Base-by-base conservation (phyloP, 1,284 basidiomycete genomes). In the Cryptococcus sp. region DNA sequence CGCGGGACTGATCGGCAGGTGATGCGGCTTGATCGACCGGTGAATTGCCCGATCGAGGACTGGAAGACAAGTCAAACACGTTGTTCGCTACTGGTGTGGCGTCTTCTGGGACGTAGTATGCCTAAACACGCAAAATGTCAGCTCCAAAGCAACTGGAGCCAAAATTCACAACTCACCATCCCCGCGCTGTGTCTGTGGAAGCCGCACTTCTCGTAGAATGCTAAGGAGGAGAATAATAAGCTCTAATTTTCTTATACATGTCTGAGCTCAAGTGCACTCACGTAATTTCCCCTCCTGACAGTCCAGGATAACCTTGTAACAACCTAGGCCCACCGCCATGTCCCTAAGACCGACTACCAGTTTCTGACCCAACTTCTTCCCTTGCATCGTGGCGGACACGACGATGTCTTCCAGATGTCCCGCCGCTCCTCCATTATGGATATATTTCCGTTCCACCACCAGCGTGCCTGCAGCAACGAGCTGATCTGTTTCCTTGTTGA, bases 341-440 rank as follows among this genome's bases (percentile, higher is more conserved):
- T 83, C 80, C 7, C 87, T 89, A 70, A 98, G 82, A 5, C 89
- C 89, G 61, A 89, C 82, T 66, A 99, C 93, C 67, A 98, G 81
- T 63, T 87, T 83, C 78, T 89, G 80, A 0, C 95, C 95, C 41
- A 99, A 50, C 5, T 72, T 72, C 80, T 89, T 90, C 43, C 95
- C 95, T 80, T 96, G 92, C 76, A 88, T 86, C 48, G 78, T 81
- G 75, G 87, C 85, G 78, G 89, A 86, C 5, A 98, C 92, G 2
- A 92, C 92, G 62, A 98, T 95, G 75, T 98, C 94, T 79, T 98
- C 95, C 61, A 98, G 92, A 75, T 98, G 94, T 0, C 92, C 95
- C 6, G 91, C 88, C 55, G 81, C 82, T 26, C 89, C 89, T 15
- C 89, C 81, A 7, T 84, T 86, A 44, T 92, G 84, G 45, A 94